Percentiles rank a stretch among this genome's conserved stretches.
These are phyloP conservation scores for Colletotrichum sojae DNA, from an alignment of 2,329 filamentous ascomycete genomes.

Conservation along the genomic window DNA sequence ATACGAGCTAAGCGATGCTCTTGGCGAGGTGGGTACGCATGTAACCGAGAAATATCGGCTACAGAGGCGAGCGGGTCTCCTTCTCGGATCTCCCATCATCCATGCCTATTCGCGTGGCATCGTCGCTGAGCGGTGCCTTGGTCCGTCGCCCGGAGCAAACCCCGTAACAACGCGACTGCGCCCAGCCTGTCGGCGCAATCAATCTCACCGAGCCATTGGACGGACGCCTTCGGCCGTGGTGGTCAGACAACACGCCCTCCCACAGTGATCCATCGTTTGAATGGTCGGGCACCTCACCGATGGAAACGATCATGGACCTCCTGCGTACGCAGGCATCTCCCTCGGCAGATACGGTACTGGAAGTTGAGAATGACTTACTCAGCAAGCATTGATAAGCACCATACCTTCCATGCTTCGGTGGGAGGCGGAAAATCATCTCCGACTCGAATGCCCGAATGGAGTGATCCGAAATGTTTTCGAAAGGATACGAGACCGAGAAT, in stretches of 20 bases:
- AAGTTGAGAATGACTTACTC: too few species aligned
- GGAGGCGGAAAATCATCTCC: too few species aligned
- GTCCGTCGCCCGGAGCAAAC: constrained; percentile 9
- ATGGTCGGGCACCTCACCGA: too few species aligned
- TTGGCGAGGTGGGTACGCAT: not conserved
- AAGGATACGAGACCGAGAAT: too few species aligned
- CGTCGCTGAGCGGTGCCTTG: not conserved
- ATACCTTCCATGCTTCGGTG: too few species aligned
- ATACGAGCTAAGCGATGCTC: constrained; percentile 38
- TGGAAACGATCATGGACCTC: too few species aligned
- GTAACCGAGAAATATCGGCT: constrained; percentile 23
- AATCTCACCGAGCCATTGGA: constrained; percentile 1
- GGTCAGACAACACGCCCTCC: not conserved
- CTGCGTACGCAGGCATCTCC: too few species aligned
- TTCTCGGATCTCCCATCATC: constrained; percentile 21
- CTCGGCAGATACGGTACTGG: too few species aligned
- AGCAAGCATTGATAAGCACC: too few species aligned
- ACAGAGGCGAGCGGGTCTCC: constrained; percentile 1
- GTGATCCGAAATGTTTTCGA: too few species aligned
- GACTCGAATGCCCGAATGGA: too few species aligned
- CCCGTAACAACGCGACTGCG: constrained; percentile 9
- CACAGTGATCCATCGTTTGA: too few species aligned
- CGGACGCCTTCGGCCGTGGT: not conserved
- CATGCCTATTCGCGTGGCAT: constrained; percentile 33
- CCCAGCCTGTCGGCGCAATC: constrained; percentile 23